Evolutionary conservation across 106 monocot species (phyloP).

Genomic region (Ottelia alismoides): DNA sequence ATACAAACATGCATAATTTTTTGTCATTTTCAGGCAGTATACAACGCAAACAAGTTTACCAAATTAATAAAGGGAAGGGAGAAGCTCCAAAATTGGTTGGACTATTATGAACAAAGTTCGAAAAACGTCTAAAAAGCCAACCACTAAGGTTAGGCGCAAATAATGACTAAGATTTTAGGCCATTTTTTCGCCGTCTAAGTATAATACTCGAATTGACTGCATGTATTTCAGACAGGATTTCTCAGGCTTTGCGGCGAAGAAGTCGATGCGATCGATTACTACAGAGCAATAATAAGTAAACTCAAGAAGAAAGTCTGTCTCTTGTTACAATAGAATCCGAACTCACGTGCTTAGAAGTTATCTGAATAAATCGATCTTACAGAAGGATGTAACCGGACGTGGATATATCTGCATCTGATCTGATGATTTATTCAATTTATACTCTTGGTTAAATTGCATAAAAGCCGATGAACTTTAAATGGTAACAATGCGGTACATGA

Average conservation of each 20-base stretch:
- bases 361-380: too few relatives aligned
- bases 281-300: slow-evolving; percentile 33
- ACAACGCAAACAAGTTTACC: slow-evolving; percentile 82
- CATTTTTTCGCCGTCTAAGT: neutral
- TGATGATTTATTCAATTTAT: too few relatives aligned
- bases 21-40: slow-evolving; percentile 55
- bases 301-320: slow-evolving; percentile 52
- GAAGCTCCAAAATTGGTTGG: slow-evolving; percentile 71
- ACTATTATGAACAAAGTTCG: slow-evolving; percentile 70
- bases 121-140: slow-evolving; percentile 51
- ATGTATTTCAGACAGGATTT: slow-evolving; percentile 58
- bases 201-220: neutral
- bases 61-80: slow-evolving; percentile 62
- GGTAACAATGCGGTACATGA: too few relatives aligned
- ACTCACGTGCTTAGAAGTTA: too few relatives aligned
- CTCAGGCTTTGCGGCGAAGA: slow-evolving; percentile 57
- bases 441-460: too few relatives aligned
- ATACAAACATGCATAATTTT: too few relatives aligned
- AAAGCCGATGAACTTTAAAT: too few relatives aligned
- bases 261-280: slow-evolving; percentile 80
- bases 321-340: too few relatives aligned
- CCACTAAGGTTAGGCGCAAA: slow-evolving; percentile 58
- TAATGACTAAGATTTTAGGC: neutral
- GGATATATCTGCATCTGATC: too few relatives aligned
- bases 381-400: too few relatives aligned